Conservation (phyloP, 805 yeast genomes). For the Zygotorulaspora sp. region DNA sequence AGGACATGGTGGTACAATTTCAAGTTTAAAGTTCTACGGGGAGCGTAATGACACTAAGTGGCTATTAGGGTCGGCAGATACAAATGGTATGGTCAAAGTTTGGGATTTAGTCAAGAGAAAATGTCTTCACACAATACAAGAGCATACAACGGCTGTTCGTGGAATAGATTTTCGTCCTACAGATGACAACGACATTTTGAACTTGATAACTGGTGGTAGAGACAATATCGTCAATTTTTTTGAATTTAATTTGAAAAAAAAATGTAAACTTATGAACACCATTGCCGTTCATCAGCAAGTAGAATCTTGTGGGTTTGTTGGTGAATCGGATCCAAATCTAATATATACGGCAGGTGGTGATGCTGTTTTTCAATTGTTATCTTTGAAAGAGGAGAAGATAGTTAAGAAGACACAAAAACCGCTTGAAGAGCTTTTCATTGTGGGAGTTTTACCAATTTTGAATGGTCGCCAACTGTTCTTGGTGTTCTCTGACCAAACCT, state of each 20-base stretch:
- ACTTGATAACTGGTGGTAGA: conserved; percentile 70
- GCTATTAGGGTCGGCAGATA: conserved; percentile 73
- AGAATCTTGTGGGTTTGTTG: conserved; percentile 63
- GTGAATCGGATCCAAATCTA: conserved; percentile 35
- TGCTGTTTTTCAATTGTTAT: conserved; percentile 65
- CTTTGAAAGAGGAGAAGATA: conserved; percentile 44
- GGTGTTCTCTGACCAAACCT: conserved; percentile 81
- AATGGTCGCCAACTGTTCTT: conserved; percentile 40
- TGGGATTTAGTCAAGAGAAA: conserved; percentile 72
- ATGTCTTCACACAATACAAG: conserved; percentile 56
- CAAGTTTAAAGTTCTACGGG: conserved; percentile 73
- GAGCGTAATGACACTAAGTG: conserved; percentile 63
- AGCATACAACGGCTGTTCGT: conserved; percentile 81
- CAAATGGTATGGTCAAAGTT: conserved; percentile 49
- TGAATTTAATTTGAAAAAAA: conserved; percentile 50
- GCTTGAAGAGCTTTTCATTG: conserved; percentile 67
- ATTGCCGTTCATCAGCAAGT: conserved; percentile 70
- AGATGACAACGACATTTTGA: conserved; percentile 39
- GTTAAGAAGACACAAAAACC: conserved; percentile 44
- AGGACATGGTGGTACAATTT: conserved; percentile 89
- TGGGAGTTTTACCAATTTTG: conserved; percentile 48
- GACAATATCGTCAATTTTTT: conserved; percentile 59
- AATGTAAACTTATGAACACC: conserved; percentile 56
- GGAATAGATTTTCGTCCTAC: conserved; percentile 59
- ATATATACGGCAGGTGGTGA: conserved; percentile 73